phyloP scores from a whole-genome alignment of 768 basidiomycete genomes.

The Lactarius pseudohatsudake region DNA sequence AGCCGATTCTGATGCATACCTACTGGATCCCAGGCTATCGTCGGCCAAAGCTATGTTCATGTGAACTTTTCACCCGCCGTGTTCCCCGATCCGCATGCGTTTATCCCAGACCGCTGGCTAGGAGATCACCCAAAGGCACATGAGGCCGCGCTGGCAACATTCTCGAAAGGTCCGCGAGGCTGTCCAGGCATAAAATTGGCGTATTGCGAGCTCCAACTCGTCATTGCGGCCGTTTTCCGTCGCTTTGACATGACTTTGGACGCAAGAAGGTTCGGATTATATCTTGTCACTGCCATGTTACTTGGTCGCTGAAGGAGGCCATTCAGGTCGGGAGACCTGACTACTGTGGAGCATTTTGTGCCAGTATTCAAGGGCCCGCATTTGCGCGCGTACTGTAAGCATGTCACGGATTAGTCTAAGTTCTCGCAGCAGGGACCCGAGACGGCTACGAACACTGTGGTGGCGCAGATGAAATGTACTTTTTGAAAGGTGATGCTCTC shows the following conservation, averaged over 20 bases:
- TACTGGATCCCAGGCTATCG: neutral
- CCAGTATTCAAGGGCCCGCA: neutral
- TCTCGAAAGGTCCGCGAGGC: constrained; percentile 6
- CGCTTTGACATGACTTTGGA: neutral
- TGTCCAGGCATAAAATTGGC: constrained; percentile 5
- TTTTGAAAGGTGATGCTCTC: no score
- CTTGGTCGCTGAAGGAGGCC: neutral
- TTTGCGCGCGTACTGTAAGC: neutral
- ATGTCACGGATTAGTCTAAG: neutral
- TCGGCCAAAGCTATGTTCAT: neutral
- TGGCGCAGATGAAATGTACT: no score
- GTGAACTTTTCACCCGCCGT: neutral
- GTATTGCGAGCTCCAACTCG: constrained; percentile 6
- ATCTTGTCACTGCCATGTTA: neutral
- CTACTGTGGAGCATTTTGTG: neutral
- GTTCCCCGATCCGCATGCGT: neutral
- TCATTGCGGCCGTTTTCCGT: neutral
- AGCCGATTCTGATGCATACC: neutral
- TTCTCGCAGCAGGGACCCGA: neutral
- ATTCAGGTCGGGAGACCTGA: neutral
- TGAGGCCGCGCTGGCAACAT: neutral
- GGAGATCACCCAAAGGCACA: neutral
- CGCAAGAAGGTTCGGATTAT: neutral
- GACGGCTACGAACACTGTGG: no score
- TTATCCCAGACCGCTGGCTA: constrained; percentile 4